A percentile compares a stretch with the other conserved stretches of the same genome.
These are phyloP conservation scores for Nephelium lappaceum DNA, from an alignment of 345 rosid genomes.

Conservation along the genomic window DNA sequence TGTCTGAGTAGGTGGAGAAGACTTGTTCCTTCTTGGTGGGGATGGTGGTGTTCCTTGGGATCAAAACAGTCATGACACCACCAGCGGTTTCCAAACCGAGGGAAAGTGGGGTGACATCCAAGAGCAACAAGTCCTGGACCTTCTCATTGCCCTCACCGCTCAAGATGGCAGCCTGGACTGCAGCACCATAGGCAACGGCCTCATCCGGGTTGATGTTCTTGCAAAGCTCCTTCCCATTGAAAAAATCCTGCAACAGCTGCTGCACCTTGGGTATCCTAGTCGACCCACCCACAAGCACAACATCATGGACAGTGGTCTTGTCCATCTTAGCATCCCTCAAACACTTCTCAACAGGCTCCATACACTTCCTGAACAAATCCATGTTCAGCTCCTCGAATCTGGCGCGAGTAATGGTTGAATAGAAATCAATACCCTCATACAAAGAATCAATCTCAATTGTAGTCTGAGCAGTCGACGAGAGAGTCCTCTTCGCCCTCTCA, in stretches of 20 bases:
- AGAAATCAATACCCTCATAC: constrained; percentile 76
- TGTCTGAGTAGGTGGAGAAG: constrained; percentile 69
- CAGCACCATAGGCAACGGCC: constrained; percentile 86
- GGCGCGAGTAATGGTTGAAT: constrained; percentile 65
- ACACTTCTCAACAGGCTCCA: constrained; percentile 79
- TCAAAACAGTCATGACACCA: constrained; percentile 75
- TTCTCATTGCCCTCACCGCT: constrained; percentile 82
- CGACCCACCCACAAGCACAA: constrained; percentile 68
- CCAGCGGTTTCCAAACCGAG: constrained; percentile 73
- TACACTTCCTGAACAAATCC: constrained; percentile 72
- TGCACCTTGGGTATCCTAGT: constrained; percentile 80
- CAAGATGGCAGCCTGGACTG: constrained; percentile 78
- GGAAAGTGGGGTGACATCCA: constrained; percentile 71
- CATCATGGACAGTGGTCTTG: constrained; percentile 62
- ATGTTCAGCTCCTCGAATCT: constrained; percentile 71
- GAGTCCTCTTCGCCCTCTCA: constrained; percentile 73
- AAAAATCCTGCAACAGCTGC: constrained; percentile 62
- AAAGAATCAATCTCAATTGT: constrained; percentile 69
- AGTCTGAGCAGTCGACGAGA: constrained; percentile 67
- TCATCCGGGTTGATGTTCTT: constrained; percentile 80
- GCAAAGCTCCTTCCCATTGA: constrained; percentile 78
- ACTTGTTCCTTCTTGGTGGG: constrained; percentile 85
- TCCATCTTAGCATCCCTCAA: constrained; percentile 80
- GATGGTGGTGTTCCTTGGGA: constrained; percentile 73
- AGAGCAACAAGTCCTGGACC: constrained; percentile 70